Percentiles rank a stretch among this genome's conserved stretches.
phyloP scores from a whole-genome alignment of 2,329 filamentous ascomycete genomes.

The Fusarium nanum region DNA sequence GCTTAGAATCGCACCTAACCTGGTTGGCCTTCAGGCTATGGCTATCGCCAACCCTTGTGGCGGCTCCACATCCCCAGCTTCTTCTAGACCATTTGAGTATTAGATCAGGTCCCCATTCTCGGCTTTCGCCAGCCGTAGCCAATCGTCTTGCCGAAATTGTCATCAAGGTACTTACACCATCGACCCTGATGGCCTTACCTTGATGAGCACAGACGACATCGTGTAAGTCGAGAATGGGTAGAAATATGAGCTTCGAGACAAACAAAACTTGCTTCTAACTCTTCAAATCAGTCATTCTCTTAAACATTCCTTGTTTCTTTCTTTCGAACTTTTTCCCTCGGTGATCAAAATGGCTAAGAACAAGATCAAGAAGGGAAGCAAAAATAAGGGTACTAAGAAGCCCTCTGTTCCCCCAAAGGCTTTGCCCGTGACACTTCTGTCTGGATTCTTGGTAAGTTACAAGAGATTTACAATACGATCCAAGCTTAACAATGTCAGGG shows the following conservation, averaged over 20 bases:
- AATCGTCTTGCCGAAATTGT: constrained; percentile 25
- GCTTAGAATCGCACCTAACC: background rate
- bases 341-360: constrained; percentile 34
- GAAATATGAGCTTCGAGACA: constrained; percentile 4
- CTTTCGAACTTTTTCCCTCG: background rate
- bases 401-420: constrained; percentile 36
- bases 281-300: too few species aligned
- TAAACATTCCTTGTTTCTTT: rapidly evolving
- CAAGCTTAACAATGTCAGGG: constrained; percentile 56
- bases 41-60: background rate
- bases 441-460: constrained; percentile 49
- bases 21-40: background rate
- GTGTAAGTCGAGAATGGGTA: constrained; percentile 10
- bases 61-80: constrained; percentile 21
- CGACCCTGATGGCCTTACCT: constrained; percentile 42
- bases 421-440: constrained; percentile 52
- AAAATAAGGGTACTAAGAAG: constrained; percentile 33
- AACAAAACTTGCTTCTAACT: background rate
- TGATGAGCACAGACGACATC: constrained; percentile 31
- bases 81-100: too few species aligned
- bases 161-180: constrained; percentile 21
- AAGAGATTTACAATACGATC: rapidly evolving
- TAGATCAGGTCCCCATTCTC: background rate
- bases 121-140: background rate
- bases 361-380: constrained; percentile 21